Evolutionary conservation across 129 eudicot genomes (phyloP).

Genomic region (Ambrosia trifida): DNA sequence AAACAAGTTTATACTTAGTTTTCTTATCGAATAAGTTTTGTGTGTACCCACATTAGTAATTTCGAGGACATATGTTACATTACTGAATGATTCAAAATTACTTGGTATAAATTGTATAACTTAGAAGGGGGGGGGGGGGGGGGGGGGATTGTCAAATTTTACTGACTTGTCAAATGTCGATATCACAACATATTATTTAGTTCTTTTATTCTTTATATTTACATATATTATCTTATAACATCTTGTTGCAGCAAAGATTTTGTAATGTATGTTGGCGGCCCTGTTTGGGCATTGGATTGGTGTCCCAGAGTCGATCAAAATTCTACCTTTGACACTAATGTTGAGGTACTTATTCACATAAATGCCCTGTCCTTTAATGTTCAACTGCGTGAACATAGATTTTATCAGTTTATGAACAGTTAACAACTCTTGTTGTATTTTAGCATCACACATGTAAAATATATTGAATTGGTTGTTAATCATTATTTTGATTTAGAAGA

Average conservation of each 20-base stretch:
- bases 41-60: conserved; percentile 1
- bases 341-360: conserved; percentile 55
- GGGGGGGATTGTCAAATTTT: too few relatives aligned
- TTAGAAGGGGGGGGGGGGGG: too few relatives aligned
- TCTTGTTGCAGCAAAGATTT: conserved; percentile 79
- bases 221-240: conserved; percentile 33
- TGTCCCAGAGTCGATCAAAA: conserved; percentile 63
- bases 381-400: background rate
- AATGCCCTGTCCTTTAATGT: background rate
- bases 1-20: background rate
- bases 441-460: background rate
- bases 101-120: background rate
- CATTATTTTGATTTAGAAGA: background rate
- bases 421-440: background rate
- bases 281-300: conserved; percentile 95
- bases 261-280: conserved; percentile 84
- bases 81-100: background rate
- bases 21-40: conserved; percentile 1
- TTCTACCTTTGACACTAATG: conserved; percentile 39
- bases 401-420: background rate
- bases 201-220: background rate
- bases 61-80: background rate
- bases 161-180: background rate
- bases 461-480: background rate
- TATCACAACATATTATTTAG: background rate